A percentile compares a stretch with the other conserved stretches of the same genome.
phyloP scores from a whole-genome alignment of 352 stramenopile species.

The Peronosclerospora sorghi region DNA sequence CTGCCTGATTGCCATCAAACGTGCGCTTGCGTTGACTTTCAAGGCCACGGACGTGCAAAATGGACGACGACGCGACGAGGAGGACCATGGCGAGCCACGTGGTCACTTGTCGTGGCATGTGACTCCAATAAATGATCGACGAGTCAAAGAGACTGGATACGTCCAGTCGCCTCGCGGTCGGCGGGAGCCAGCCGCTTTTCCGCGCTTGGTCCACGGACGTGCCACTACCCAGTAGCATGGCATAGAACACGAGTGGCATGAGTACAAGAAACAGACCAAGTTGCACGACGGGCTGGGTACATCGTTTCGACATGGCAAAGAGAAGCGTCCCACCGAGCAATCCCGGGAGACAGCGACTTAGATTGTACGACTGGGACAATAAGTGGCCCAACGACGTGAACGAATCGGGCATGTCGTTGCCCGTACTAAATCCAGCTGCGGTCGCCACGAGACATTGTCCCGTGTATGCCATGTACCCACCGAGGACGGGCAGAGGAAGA shows the following conservation, averaged over 20 bases:
- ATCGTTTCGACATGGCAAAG: conserved; percentile 63
- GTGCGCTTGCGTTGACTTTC: conserved; percentile 92
- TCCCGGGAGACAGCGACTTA: conserved; percentile 81
- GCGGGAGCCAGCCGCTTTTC: conserved; percentile 78
- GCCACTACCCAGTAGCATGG: conserved; percentile 54
- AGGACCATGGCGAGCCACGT: conserved; percentile 95
- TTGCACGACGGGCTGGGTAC: conserved; percentile 55
- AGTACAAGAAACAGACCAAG: conserved; percentile 13
- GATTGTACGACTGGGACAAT: conserved; percentile 29
- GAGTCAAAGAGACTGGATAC: conserved; percentile 90
- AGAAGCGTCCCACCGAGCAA: conserved; percentile 78
- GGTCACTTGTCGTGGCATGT: conserved; percentile 82
- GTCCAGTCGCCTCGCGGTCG: conserved; percentile 33
- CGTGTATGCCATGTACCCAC: conserved; percentile 96
- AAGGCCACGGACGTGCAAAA: conserved; percentile 94
- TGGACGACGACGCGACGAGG: conserved; percentile 95
- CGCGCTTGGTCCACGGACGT: conserved; percentile 84
- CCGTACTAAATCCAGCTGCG: conserved; percentile 84
- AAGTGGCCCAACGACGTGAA: conserved; percentile 68
- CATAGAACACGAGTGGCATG: conserved; percentile 87
- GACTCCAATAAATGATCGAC: conserved; percentile 81
- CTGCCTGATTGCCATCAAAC: conserved; percentile 93
- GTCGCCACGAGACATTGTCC: conserved; percentile 92
- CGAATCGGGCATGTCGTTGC: conserved; percentile 76
- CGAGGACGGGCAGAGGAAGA: conserved; percentile 93